Conservation (phyloP, 1,284 basidiomycete species). For the Cronartium ribicola region DNA sequence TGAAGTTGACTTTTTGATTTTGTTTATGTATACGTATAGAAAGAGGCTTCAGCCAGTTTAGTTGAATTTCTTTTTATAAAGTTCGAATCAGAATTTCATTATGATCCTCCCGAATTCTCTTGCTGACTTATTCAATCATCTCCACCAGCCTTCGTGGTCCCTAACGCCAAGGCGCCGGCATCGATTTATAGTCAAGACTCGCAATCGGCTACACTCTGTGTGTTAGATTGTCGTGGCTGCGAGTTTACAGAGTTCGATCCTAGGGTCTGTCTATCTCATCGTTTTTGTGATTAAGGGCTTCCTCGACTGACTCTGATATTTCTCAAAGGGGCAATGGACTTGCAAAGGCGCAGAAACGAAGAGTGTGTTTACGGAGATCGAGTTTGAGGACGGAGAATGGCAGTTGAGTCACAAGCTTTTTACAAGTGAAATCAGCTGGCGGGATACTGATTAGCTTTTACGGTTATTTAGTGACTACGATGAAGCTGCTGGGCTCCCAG, state of each 20-base stretch:
- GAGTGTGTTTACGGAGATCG: conserved; percentile 28
- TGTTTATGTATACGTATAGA: conserved; percentile 1
- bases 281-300: neutral
- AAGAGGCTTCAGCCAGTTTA: conserved; percentile 35
- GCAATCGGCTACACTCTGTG: conserved; percentile 11
- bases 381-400: conserved; percentile 42
- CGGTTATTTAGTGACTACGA: conserved; percentile 28
- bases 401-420: conserved; percentile 30
- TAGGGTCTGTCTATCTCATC: conserved; percentile 9
- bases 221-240: conserved; percentile 34
- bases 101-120: neutral
- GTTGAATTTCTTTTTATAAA: neutral
- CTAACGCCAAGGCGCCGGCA: conserved; percentile 3
- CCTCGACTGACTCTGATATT: neutral
- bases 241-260: conserved; percentile 39
- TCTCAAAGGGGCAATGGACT: conserved; percentile 21
- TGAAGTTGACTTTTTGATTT: neutral
- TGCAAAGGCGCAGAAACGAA: conserved; percentile 29
- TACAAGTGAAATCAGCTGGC: neutral
- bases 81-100: neutral
- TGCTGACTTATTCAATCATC: neutral
- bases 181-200: conserved; percentile 5
- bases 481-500: conserved; percentile 26
- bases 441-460: neutral
- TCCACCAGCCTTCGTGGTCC: conserved; percentile 10